Base-by-base conservation (phyloP, 345 rosid species). In the Acer saccharum region DNA sequence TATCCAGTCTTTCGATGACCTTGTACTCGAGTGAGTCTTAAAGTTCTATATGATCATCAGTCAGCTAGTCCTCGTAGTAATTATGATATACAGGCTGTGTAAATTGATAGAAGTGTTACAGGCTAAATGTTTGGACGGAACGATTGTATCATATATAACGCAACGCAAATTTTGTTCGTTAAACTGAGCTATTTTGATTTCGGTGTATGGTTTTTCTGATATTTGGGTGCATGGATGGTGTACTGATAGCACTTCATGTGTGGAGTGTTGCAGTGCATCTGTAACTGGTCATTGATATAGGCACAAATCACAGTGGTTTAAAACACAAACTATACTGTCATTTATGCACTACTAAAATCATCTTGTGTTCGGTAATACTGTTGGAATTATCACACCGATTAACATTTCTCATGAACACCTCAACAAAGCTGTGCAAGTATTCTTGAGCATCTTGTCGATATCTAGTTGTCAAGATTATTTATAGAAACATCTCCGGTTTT, bases 11-110 rank as follows among this genome's bases (percentile, higher is more conserved):
- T 68, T 41, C 72, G 54, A 76, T 80, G 81, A 74, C 52, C 75
- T 50, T 68, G 61, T 65, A 75, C 81, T 35, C 71, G 58, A 20
- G 61, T 72, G 76, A 77, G 81, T 20, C 52, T 75, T 75, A 71
- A 71, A 60, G 68, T 54, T n/a, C 20, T 41, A 41, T 71, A 20
- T 50, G 11, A 65, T 70, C 69, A 43, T 66, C 68, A 10, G 60
- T 67, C 62, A 18, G 25, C 79, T 25, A 65, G 54, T 44, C 27
- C 23, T 55, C 6, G 23, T 17, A 7, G 17, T 14, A 46, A 12
- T 7, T 21, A 23, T 58, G 55, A 39, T 67, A 25, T 32, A 23
- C 14, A 41, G 70, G 69, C 16, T 55, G 68, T 55, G 68, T 46
- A 66, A 54, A 70, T 65, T 39, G 50, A 54, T 48, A 64, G 10